Evolutionary conservation across 768 basidiomycete species (phyloP), one percentile per base, ranked within the genome.

Genomic region (Tulasnella sp.): DNA sequence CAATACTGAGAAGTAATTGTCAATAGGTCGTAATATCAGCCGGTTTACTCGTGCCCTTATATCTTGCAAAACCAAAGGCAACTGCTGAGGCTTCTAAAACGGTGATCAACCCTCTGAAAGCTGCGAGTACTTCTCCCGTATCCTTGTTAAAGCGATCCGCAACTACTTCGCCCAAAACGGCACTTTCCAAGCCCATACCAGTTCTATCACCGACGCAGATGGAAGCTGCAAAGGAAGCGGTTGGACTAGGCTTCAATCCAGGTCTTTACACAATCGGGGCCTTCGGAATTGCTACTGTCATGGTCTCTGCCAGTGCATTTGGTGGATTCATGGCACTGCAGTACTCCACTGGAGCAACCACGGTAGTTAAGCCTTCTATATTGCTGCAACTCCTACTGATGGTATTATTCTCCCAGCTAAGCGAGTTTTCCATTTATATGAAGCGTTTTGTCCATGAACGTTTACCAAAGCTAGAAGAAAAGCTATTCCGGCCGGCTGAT

Each of bases 221-320:
- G 29, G 40, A 44, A 20, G 25, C 20, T 51, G 43, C 43, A 6
- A 31, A 22, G 7, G 9, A 22, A 16, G 43, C 16, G n/a, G 20
- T 31, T 45, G 43, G 28, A 24, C 16, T 45, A 16, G 43, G 43
- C 12, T 51, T 51, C 29, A 51, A 51, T 20, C 49, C 49, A 13
- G 49, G 25, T 1, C 19, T 41, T 13, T 34, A 51, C 28, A 43
- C 39, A 12, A 20, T 43, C 31, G 49, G 37, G 0, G 49, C 49
- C 8, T 51, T 51, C 25, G 39, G 49, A 13, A 13, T 33, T 7
- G 49, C 49, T 8, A 51, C 49, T 19, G 20, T 34, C 3, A 25
- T 40, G 3, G 49, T 51, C 4, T 51, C 28, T 42, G 49, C 39
- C 13, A 28, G 19, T 20, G 40, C 49, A 22, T 29, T 42, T 12